A percentile compares a stretch with the other conserved stretches of the same genome.
Conservation (phyloP, 2,329 filamentous ascomycete species). For the Penicillium aurantiogriseum region DNA sequence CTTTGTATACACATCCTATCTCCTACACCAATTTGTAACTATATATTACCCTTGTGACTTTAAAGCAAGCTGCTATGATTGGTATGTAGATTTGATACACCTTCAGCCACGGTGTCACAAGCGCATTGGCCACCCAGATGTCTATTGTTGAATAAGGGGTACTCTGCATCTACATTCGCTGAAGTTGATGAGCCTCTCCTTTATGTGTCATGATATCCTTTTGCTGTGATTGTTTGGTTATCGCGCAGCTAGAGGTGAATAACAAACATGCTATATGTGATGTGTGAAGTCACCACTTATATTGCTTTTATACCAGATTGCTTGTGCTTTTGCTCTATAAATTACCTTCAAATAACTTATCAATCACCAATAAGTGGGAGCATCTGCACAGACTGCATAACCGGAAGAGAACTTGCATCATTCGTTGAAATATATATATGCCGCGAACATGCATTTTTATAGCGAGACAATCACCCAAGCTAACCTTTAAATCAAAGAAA, state of each 20-base stretch:
- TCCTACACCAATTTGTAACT: not conserved
- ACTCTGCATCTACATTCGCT: not conserved
- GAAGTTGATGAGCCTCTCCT: not conserved
- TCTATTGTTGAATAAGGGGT: not conserved
- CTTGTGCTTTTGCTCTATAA: not conserved
- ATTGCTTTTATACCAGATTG: not conserved
- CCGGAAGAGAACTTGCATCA: not conserved
- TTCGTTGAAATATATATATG: not conserved
- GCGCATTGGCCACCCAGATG: not conserved
- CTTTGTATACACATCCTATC: not conserved
- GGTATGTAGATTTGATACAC: slow-evolving; percentile 2
- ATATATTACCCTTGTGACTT: not conserved
- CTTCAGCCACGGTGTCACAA: slow-evolving; percentile 7
- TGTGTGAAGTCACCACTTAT: not conserved
- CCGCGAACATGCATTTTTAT: not conserved
- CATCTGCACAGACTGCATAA: not conserved
- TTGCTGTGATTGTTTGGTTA: not conserved
- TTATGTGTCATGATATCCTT: too few relatives aligned
- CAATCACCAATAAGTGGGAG: not conserved
- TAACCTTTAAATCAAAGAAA: not conserved
- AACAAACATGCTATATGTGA: not conserved
- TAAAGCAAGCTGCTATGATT: not conserved
- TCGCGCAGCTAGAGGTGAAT: not conserved
- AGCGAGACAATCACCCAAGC: not conserved
- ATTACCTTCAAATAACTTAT: not conserved